Conservation (phyloP, 495 filamentous ascomycete genomes). For the Aspergillus bertholletiae region DNA sequence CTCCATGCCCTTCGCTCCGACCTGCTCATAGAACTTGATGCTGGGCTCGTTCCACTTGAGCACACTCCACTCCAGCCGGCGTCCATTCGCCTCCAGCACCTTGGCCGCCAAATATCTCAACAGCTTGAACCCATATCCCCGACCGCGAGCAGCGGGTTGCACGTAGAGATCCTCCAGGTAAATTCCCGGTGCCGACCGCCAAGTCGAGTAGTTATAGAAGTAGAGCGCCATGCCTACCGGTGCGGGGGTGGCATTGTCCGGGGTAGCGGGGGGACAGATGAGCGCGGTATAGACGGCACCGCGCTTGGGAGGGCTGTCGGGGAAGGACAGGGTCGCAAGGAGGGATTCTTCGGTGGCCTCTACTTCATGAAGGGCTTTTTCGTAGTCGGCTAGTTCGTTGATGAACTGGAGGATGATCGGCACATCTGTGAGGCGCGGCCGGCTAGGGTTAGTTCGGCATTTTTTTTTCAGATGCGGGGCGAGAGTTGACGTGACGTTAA, state of each 20-base stretch:
- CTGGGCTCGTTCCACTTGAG: slow-evolving; percentile 86
- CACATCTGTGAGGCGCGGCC: slow-evolving; percentile 59
- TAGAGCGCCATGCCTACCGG: slow-evolving; percentile 62
- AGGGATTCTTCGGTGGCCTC: slow-evolving; percentile 75
- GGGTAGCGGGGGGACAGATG: slow-evolving; percentile 29
- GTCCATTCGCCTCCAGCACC: slow-evolving; percentile 60
- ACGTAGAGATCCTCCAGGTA: slow-evolving; percentile 96
- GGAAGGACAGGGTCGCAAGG: slow-evolving; percentile 73
- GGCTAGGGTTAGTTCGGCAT: slow-evolving; percentile 8
- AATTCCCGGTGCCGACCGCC: slow-evolving; percentile 81
- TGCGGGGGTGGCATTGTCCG: slow-evolving; percentile 23
- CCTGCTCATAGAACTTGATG: slow-evolving; percentile 76
- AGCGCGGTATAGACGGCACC: slow-evolving; percentile 44
- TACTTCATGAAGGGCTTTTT: slow-evolving; percentile 66
- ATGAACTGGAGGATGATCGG: slow-evolving; percentile 78
- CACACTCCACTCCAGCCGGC: slow-evolving; percentile 88
- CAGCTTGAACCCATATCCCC: slow-evolving; percentile 76
- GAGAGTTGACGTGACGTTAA: too few relatives aligned
- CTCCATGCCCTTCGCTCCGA: slow-evolving; percentile 77
- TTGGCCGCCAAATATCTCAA: slow-evolving; percentile 77
- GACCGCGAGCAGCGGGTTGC: slow-evolving; percentile 59
- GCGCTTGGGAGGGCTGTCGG: slow-evolving; percentile 35
- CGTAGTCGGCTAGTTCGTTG: slow-evolving; percentile 83
- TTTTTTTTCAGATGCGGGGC: background rate
- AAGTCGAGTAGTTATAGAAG: slow-evolving; percentile 78